Evolutionary conservation across 2,329 filamentous ascomycete genomes (phyloP), one percentile per base, ranked within the genome.

Genomic region (Fonsecaea pugnacius): DNA sequence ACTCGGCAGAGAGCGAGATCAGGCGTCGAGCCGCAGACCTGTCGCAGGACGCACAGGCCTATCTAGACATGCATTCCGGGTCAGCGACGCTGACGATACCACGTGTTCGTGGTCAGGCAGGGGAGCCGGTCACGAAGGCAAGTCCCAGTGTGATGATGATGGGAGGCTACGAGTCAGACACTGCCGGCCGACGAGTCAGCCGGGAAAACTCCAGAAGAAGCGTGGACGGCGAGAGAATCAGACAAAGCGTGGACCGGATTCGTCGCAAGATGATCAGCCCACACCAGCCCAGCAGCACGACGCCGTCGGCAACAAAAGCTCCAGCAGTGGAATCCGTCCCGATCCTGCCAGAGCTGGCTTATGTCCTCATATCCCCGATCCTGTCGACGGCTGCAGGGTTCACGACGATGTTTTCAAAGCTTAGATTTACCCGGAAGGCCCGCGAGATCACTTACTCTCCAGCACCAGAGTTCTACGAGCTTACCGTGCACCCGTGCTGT

Each of bases 1-100:
- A 83, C 43, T 87, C 87, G 0, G 77, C 87, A 4, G 83, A 87
- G 0, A 83, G 87, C 14, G 89, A 92, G 70, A 90, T 96, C 54
- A 81, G 89, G 2, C 78, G 89, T 0, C 86, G 88, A 52, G 92
- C 92, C 0, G 80, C 85, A 51, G 85, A 87, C 64, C 80, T 96
- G 48, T 59, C 65, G 35, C 60, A 61, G 43, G 65, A 70, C 56
- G 60, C 60, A 12, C 59, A 50, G 30, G 70, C 65, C 4, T 70
- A 68, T 38, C 60, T 67, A 35, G 65, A 63, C 14, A 57, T 63
- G 40, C 58, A 62, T 57, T 33, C 50, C 2, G 33, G 16, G 7
- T 33, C 48, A 3, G 55, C 61, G 35, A 63, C 60, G 10, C 51
- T 66, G 40, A 59, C 64, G 2, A 10, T 51, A 12, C 32, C 58